These are phyloP conservation scores for Fusarium sp. DNA, from an alignment of 2,329 filamentous ascomycete species.

Conservation along the genomic window DNA sequence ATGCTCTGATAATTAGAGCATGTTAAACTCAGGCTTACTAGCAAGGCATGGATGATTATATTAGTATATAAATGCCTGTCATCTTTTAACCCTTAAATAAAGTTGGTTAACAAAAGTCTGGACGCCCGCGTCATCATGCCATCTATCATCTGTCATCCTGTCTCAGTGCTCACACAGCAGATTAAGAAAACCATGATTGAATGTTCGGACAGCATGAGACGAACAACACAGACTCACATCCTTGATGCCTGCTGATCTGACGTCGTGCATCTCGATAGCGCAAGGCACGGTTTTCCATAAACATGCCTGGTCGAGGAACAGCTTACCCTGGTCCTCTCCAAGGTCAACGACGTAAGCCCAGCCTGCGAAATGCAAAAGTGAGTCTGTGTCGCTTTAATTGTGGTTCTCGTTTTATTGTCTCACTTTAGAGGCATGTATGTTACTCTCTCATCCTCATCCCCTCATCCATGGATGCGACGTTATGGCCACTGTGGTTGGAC, in stretches of 20 bases:
- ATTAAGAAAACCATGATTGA: background rate
- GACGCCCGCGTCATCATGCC: slow-evolving; percentile 30
- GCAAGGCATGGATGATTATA: background rate
- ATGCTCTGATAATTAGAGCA: background rate
- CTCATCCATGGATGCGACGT: slow-evolving; percentile 6
- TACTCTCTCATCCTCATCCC: slow-evolving; percentile 7
- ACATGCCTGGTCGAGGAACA: slow-evolving; percentile 1
- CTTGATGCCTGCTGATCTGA: slow-evolving; percentile 30
- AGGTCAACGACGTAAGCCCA: slow-evolving; percentile 41
- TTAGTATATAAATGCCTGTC: no score
- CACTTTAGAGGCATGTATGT: slow-evolving; percentile 12
- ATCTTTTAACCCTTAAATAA: slow-evolving; percentile 2
- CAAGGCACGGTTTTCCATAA: slow-evolving; percentile 25
- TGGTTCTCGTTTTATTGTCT: slow-evolving; percentile 29
- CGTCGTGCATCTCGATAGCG: slow-evolving; percentile 28
- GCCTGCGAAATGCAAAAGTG: slow-evolving; percentile 18
- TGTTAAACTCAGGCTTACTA: background rate
- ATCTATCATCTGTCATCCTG: slow-evolving; percentile 8
- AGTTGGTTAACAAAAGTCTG: background rate
- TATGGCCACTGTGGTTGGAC: slow-evolving; percentile 7
- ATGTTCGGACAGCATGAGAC: background rate
- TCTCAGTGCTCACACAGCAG: background rate
- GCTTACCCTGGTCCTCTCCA: slow-evolving; percentile 18
- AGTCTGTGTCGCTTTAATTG: slow-evolving; percentile 22
- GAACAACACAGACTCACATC: slow-evolving; percentile 4